These are phyloP conservation scores for Leccinum pachyderme DNA, from an alignment of 1,284 basidiomycete species.

Conservation along the genomic window DNA sequence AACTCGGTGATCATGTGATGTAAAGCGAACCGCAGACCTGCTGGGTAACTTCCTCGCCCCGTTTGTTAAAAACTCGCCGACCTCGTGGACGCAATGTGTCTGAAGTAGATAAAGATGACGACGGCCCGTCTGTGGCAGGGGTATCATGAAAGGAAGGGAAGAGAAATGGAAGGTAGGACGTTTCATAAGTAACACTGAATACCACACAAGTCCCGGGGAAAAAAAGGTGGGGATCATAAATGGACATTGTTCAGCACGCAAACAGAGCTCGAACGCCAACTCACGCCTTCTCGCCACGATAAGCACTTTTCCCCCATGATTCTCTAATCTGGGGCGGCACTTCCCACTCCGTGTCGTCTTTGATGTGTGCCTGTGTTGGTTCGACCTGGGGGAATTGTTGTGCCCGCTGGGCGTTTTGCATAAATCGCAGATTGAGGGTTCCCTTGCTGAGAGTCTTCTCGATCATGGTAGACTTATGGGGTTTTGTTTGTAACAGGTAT, in stretches of 20 bases:
- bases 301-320: conserved; percentile 49
- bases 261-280: conserved; percentile 12
- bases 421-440: conserved; percentile 69
- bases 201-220: conserved; percentile 22
- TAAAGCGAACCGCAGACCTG: conserved; percentile 26
- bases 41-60: conserved; percentile 38
- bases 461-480: conserved; percentile 37
- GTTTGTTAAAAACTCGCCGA: conserved; percentile 42
- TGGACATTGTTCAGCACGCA: conserved; percentile 15
- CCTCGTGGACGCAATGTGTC: conserved; percentile 40
- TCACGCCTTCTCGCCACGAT: conserved; percentile 29
- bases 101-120: conserved; percentile 41
- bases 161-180: conserved; percentile 71
- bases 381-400: conserved; percentile 49
- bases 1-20: conserved; percentile 20
- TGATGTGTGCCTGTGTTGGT: conserved; percentile 53
- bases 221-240: conserved; percentile 13
- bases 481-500: neutral
- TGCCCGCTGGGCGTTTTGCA: conserved; percentile 68
- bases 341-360: conserved; percentile 71
- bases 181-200: conserved; percentile 49
- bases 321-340: conserved; percentile 54
- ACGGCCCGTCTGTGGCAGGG: conserved; percentile 22
- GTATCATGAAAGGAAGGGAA: conserved; percentile 43
- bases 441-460: conserved; percentile 62